Evolutionary conservation across 2,329 filamentous ascomycete species (phyloP).

Genomic region (Passalora sequoiae): DNA sequence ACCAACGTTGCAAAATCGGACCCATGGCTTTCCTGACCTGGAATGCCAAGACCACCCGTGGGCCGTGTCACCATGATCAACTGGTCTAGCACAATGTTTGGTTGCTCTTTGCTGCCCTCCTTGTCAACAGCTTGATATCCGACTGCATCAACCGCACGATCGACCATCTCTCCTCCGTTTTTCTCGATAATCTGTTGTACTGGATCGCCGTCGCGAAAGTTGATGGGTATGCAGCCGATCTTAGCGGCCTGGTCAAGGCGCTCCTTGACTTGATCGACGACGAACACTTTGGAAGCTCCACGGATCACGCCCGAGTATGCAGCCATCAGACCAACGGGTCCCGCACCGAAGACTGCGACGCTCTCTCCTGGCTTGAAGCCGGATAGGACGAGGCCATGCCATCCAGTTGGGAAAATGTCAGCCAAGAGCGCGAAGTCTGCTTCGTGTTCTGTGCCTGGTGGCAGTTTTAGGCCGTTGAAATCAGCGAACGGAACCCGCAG

Average conservation of each 20-base stretch:
- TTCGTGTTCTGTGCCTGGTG: conserved; percentile 57
- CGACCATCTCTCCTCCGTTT: conserved; percentile 57
- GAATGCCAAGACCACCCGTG: conserved; percentile 58
- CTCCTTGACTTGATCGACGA: conserved; percentile 59
- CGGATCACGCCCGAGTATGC: conserved; percentile 59
- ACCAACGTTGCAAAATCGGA: no score
- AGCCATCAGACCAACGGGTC: conserved; percentile 62
- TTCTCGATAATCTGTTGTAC: conserved; percentile 56
- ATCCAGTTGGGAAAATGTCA: conserved; percentile 41
- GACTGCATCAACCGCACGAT: conserved; percentile 60
- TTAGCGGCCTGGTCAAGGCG: conserved; percentile 49
- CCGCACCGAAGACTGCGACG: conserved; percentile 57
- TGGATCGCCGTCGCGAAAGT: conserved; percentile 56
- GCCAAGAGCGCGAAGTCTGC: conserved; percentile 53
- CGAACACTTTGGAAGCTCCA: conserved; percentile 57
- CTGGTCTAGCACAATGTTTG: conserved; percentile 60
- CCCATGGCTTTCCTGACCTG: conserved; percentile 28
- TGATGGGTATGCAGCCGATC: conserved; percentile 57
- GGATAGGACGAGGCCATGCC: conserved; percentile 54
- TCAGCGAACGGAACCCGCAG: conserved; percentile 62
- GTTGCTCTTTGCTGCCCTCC: conserved; percentile 54
- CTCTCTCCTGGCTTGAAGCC: conserved; percentile 58
- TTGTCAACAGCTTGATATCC: conserved; percentile 59
- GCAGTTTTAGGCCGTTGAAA: conserved; percentile 60
- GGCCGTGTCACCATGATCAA: conserved; percentile 59